Evolutionary conservation across 2,329 filamentous ascomycete species (phyloP).

Genomic region (Rhynchosporium graminicola): DNA sequence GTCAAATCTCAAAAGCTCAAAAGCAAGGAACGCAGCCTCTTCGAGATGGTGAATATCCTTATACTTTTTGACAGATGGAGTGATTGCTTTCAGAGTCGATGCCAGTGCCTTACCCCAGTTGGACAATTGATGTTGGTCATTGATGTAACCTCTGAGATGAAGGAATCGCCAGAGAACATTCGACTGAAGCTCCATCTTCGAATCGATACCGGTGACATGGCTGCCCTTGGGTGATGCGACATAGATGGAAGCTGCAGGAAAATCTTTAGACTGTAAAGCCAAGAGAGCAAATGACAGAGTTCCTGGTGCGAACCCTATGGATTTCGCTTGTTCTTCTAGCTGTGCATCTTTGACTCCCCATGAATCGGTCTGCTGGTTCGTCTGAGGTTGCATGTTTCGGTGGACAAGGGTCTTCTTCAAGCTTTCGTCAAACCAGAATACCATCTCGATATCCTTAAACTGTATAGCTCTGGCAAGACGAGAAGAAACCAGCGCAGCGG

Average conservation of each 20-base stretch:
- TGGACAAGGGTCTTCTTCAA: constrained; percentile 70
- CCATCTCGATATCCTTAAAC: constrained; percentile 74
- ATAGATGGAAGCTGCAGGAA: constrained; percentile 67
- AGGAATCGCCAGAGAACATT: constrained; percentile 88
- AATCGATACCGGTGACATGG: constrained; percentile 43
- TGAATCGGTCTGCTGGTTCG: constrained; percentile 50
- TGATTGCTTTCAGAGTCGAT: constrained; percentile 63
- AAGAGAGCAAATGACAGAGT: constrained; percentile 62
- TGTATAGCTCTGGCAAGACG: constrained; percentile 82
- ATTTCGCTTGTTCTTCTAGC: constrained; percentile 47
- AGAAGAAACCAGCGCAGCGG: constrained; percentile 76
- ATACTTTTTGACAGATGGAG: constrained; percentile 49
- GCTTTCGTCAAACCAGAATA: constrained; percentile 79
- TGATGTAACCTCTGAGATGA: constrained; percentile 82
- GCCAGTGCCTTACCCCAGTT: constrained; percentile 80
- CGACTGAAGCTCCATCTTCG: constrained; percentile 68
- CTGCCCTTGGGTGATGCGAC: constrained; percentile 39
- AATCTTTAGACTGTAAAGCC: constrained; percentile 68
- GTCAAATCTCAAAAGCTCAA: constrained; percentile 80
- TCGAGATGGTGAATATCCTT: constrained; percentile 56
- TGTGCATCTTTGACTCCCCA: constrained; percentile 74
- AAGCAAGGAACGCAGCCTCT: constrained; percentile 78
- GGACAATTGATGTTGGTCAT: constrained; percentile 77
- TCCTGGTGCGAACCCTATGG: constrained; percentile 45
- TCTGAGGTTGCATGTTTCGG: constrained; percentile 51